Conservation (phyloP, 192 early-diverging fungal species). For the Coemansia sp. region DNA sequence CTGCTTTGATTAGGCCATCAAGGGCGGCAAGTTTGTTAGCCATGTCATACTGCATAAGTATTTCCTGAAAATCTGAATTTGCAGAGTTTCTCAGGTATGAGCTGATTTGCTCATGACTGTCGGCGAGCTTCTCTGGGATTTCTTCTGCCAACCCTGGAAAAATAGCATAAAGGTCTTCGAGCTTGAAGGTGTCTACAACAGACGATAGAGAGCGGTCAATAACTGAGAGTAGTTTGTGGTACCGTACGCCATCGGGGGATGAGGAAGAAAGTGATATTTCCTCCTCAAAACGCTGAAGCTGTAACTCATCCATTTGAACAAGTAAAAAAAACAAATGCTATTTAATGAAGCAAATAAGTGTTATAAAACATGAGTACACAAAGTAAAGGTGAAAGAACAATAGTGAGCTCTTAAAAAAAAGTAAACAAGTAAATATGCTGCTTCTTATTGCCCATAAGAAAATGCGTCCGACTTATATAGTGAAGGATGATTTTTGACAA, state of each 20-base stretch:
- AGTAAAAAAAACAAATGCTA: not conserved
- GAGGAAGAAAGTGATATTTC: not conserved
- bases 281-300: slow-evolving; percentile 1
- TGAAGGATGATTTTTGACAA: not conserved
- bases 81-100: slow-evolving; percentile 52
- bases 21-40: slow-evolving; percentile 34
- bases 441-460: not conserved
- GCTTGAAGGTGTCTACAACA: slow-evolving; percentile 45
- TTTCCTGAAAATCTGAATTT: slow-evolving; percentile 47
- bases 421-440: not conserved
- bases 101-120: slow-evolving; percentile 52
- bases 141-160: slow-evolving; percentile 45
- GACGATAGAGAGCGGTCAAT: slow-evolving; percentile 53
- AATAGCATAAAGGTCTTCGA: slow-evolving; percentile 34
- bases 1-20: slow-evolving; percentile 40
- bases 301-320: not conserved
- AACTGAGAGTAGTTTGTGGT: slow-evolving; percentile 49
- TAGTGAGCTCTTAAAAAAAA: not conserved
- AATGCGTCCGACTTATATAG: not conserved
- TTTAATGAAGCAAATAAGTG: too few species aligned
- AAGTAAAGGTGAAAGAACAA: not conserved
- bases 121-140: slow-evolving; percentile 48
- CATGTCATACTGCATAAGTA: slow-evolving; percentile 56
- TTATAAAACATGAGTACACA: too few species aligned
- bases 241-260: slow-evolving; percentile 36